Evolutionary conservation across 2,329 filamentous ascomycete genomes (phyloP), one percentile per base, ranked within the genome.

Genomic region (Cytospora piceae): DNA sequence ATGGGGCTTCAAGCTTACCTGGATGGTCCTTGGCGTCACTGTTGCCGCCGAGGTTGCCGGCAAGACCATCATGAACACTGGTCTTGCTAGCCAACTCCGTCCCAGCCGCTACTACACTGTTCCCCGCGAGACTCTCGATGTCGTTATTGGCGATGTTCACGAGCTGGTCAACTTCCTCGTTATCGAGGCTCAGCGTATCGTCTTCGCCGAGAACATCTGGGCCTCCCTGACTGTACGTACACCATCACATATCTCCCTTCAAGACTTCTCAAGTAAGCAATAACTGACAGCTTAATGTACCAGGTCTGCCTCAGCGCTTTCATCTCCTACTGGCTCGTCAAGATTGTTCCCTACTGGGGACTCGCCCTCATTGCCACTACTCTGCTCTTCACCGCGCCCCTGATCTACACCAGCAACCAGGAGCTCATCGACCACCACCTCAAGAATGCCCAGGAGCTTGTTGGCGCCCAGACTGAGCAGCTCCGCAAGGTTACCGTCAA

Each of bases 81-180:
- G 88, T 64, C 78, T 91, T 56, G 81, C 86, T 66, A 87, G 87
- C 60, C 88, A 90, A 77, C 75, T 91, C 72, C 86, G 88, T 70
- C 88, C 88, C 62, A 85, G 83, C 75, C 83, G 84, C 75, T 91
- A 91, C 79, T 89, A 88, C 77, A 89, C 87, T 6, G 77, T 91
- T 52, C 83, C 88, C 12, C 83, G 84, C 70, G 84, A 88, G 71
- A 87, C 85, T 8, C 77, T 90, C 49, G 85, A 90, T 71, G 75
- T 78, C 65, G 70, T 88, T 69, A 84, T 89, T 71, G 86, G 85
- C 64, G 88, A 90, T 70, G 79, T 87, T 51, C 85, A 90, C 73
- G 88, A 90, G 77, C 82, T 91, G 67, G 76, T 88, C 78, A 91
- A 91, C 82, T 91, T 91, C 77, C 87, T 90, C 71, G 82, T 90